These are phyloP conservation scores for Guadua angustifolia DNA, from an alignment of 176 grass and related monocot species.

Conservation along the genomic window DNA sequence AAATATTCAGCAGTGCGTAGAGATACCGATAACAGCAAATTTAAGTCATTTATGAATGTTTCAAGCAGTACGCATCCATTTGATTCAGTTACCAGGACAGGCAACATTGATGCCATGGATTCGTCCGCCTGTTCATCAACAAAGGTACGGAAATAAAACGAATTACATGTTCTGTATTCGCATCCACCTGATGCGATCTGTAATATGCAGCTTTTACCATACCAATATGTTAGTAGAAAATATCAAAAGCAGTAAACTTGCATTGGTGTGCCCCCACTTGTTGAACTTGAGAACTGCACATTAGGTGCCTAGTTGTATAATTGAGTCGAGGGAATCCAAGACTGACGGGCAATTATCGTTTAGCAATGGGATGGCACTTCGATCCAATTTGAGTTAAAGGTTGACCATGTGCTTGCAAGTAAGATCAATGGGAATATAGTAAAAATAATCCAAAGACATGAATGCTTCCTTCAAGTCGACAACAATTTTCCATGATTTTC, in stretches of 20 bases:
- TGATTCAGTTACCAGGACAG: constrained; percentile 37
- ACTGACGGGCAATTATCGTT: background rate
- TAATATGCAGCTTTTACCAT: background rate
- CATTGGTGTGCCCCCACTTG: background rate
- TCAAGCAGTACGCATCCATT: constrained; percentile 20
- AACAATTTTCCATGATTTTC: background rate
- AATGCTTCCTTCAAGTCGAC: background rate
- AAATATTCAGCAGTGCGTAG: constrained; percentile 90
- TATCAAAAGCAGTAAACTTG: background rate
- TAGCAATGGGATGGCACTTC: background rate
- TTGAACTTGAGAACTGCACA: background rate
- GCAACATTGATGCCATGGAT: constrained; percentile 40
- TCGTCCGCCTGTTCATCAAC: constrained; percentile 24
- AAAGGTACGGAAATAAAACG: constrained; percentile 32
- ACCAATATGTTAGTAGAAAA: background rate
- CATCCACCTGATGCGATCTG: background rate
- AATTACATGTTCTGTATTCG: background rate
- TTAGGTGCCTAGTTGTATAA: background rate
- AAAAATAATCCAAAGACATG: background rate
- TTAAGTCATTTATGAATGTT: constrained; percentile 35
- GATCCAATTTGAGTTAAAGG: background rate
- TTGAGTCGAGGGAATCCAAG: background rate
- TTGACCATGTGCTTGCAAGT: background rate
- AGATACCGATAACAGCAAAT: constrained; percentile 59
- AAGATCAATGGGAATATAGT: background rate